Evolutionary conservation across 805 yeast species (phyloP), one percentile per base, ranked within the genome.

Genomic region (Yarrowia osloensis): DNA sequence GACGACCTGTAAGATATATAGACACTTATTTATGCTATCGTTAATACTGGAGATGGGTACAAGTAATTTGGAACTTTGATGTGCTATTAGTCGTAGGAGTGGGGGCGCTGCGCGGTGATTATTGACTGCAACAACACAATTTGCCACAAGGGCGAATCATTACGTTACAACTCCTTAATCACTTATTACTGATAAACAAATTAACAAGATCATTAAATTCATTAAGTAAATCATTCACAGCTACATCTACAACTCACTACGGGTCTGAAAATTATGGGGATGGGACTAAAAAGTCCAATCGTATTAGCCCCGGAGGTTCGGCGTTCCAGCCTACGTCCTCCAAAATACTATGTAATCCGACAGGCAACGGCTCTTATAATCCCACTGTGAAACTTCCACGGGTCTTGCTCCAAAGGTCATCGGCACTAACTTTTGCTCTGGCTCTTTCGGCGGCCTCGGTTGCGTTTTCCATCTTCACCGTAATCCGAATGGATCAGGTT

Each of bases 1-100:
- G 74, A 70, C 50, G 75, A 71, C 57, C 50, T 73, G 49, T 73
- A 70, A 49, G 54, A 11, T 26, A 57, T 42, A 40, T 57, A 59
- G 63, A 52, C 28, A 35, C n/a, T 37, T 54, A 54, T 54, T 50
- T 50, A 50, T 50, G 57, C 12, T 21, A 44, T 42, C 17, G 17
- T 42, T 19, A 9, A 39, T n/a, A n/a, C n/a, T n/a, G n/a, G n/a
- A 19, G 22, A 6, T n/a, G 21, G 7, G 21, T 19, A 39, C 24
- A 39, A 19, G 11, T n/a, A 39, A 39, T n/a, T n/a, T n/a, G n/a
- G n/a, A n/a, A n/a, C n/a, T n/a, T n/a, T n/a, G n/a, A n/a, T n/a
- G n/a, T n/a, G n/a, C n/a, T n/a, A n/a, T n/a, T n/a, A n/a, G n/a
- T n/a, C n/a, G n/a, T n/a, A n/a, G n/a, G n/a, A n/a, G n/a, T n/a